Evolutionary conservation across 1,284 basidiomycete genomes (phyloP), one percentile per base, ranked within the genome.

Genomic region (Chalciporus sp.): DNA sequence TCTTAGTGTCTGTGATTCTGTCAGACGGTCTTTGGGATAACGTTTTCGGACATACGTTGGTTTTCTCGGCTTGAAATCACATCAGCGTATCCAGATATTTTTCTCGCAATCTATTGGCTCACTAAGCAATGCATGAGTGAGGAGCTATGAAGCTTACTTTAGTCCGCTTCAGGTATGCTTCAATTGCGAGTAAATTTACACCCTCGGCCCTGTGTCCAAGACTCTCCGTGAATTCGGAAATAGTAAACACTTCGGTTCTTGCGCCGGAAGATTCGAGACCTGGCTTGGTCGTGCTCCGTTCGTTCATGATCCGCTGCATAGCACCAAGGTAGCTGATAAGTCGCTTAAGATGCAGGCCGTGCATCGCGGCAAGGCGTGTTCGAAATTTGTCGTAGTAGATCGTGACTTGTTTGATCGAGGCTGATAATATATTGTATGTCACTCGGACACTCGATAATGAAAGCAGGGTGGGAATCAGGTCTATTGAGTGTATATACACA

Each of bases 381-480:
- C 84, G 82, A 70, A 98, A 98, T 49, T 87, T 86, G 6, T 80
- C 72, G 7, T 95, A 78, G 72, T 99, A 99, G 28, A 79, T 79
- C 8, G 82, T 79, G 14, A 98, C 84, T 73, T 96, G 94, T n/a
- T 78, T 76, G 3, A 89, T 73, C 0, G 94, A 92, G 16, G 76
- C 78, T 1, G 74, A 68, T 9, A 97, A 73, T 20, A 81, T 83
- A 2, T 72, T 63, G 4, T 83, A 78, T 1, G 88, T 78, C 6
- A 98, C 75, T 1, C 82, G 76, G 17, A 86, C 79, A 2, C 92
- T 92, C 54, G 96, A 93, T 19, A 97, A 81, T 0, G 90, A 89
- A 5, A 99, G 81, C 1, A 98, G 77, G 0, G 94, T 95, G 19
- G 95, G 85, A 58, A 94, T 93, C 42, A 95, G 71, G 68, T 95